Percentiles rank a stretch among this genome's conserved stretches.
Conservation (phyloP, 306 rosid genomes). For the Vigna angularis region DNA sequence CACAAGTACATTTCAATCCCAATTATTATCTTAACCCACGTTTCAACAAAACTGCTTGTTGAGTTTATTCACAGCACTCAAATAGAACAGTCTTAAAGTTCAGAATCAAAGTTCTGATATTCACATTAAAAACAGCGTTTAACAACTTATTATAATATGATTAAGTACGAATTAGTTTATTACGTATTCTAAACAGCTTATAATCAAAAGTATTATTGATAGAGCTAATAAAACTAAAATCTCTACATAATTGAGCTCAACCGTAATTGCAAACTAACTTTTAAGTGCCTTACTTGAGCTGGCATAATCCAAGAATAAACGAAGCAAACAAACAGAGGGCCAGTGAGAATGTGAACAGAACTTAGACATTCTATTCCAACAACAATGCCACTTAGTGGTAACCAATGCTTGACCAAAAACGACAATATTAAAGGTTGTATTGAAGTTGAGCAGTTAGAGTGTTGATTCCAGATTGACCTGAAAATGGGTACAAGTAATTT, state of each 20-base stretch:
- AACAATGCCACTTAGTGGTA: not conserved
- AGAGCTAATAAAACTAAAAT: not conserved
- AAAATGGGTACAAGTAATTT: not conserved
- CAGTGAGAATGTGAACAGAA: not conserved
- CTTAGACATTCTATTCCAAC: conserved; percentile 6
- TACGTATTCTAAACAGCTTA: not conserved
- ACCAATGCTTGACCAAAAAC: not conserved
- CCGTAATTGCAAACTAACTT: conserved; percentile 17
- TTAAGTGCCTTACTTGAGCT: conserved; percentile 76
- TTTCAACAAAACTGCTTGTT: conserved; percentile 32
- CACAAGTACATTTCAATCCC: too few species aligned
- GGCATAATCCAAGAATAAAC: conserved; percentile 71
- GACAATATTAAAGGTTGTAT: not conserved
- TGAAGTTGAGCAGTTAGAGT: not conserved
- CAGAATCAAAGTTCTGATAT: not conserved
- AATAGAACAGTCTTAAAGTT: not conserved
- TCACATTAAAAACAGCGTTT: conserved; percentile 14
- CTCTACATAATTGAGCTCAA: not conserved
- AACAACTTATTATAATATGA: conserved; percentile 20
- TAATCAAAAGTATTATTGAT: not conserved
- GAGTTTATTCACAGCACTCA: conserved; percentile 23
- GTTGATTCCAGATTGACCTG: not conserved
- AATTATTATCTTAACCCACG: not conserved
- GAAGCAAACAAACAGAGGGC: not conserved
- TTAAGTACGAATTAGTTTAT: not conserved